Percentiles rank a stretch among this genome's conserved stretches.
Evolutionary conservation across 1,139 yeast genomes (phyloP).

Genomic region (Arxiozyma slooffiae): DNA sequence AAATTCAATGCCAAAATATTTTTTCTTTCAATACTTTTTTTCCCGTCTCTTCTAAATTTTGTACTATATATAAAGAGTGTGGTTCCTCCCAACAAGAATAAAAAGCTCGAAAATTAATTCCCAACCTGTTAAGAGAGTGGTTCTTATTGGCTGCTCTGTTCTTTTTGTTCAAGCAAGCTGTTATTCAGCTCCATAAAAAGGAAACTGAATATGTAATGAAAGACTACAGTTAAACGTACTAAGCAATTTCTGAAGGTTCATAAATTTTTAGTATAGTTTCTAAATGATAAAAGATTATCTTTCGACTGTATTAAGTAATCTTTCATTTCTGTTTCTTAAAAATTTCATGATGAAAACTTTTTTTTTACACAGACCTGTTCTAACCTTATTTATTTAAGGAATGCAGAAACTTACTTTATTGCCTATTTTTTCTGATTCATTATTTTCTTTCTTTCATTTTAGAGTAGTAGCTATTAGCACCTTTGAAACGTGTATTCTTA

Average conservation of each 20-base stretch:
- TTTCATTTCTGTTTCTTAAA: not conserved
- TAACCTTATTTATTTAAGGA: constrained; percentile 27
- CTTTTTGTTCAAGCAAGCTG: no score
- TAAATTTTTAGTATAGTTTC: not conserved
- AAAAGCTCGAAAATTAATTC: no score
- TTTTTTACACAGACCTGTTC: constrained; percentile 39
- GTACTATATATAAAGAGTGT: no score
- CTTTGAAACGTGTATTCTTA: not conserved
- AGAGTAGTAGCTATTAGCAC: not conserved
- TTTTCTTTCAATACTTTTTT: no score
- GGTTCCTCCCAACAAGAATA: no score
- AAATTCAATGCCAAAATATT: not conserved
- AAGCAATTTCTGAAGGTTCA: not conserved
- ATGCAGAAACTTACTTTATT: constrained; percentile 30
- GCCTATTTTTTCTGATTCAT: constrained; percentile 28
- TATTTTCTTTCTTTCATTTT: not conserved
- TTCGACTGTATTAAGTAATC: not conserved
- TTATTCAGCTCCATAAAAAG: no score
- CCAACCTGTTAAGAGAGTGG: no score
- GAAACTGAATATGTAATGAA: not conserved
- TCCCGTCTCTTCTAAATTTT: not conserved
- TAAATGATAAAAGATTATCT: no score
- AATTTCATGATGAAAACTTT: constrained; percentile 32
- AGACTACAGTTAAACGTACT: not conserved
- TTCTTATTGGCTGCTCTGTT: no score